Conservation (phyloP, 73 alveolate species). For the Tetrahymena elliotti region DNA sequence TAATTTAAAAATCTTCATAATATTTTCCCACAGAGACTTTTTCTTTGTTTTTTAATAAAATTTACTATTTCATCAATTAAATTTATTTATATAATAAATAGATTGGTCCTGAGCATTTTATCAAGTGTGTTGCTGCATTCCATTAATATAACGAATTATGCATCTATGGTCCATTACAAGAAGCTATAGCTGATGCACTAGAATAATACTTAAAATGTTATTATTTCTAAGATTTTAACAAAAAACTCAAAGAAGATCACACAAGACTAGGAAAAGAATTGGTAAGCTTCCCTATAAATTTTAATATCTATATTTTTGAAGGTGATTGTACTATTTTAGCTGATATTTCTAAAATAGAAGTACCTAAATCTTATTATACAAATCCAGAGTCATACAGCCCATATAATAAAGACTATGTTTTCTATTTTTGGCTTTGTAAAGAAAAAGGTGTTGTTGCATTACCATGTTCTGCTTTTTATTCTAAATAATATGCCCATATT, state of each 20-base stretch:
- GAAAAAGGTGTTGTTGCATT: slow-evolving; percentile 9
- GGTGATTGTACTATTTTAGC: not conserved
- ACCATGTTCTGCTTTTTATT: slow-evolving; percentile 6
- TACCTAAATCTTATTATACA: not conserved
- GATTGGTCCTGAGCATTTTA: slow-evolving; percentile 7
- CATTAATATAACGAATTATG: not conserved
- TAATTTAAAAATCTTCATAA: not conserved
- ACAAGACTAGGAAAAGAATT: not conserved
- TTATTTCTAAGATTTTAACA: not conserved
- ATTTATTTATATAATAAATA: not conserved
- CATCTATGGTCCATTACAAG: not conserved
- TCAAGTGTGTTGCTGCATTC: not conserved
- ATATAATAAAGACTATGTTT: slow-evolving; percentile 3
- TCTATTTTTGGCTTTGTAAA: not conserved
- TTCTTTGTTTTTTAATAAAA: not conserved
- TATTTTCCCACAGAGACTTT: not conserved
- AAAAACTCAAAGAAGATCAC: not conserved
- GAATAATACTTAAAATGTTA: not conserved
- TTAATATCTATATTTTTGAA: not conserved
- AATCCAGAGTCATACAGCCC: not conserved
- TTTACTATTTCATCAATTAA: not conserved
- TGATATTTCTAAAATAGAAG: not conserved
- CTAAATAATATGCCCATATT: not conserved
- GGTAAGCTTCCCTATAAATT: not conserved
- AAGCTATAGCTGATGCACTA: not conserved